Evolutionary conservation across 2,329 filamentous ascomycete species (phyloP), one percentile per base, ranked within the genome.

Genomic region (Verticillium dahliae): DNA sequence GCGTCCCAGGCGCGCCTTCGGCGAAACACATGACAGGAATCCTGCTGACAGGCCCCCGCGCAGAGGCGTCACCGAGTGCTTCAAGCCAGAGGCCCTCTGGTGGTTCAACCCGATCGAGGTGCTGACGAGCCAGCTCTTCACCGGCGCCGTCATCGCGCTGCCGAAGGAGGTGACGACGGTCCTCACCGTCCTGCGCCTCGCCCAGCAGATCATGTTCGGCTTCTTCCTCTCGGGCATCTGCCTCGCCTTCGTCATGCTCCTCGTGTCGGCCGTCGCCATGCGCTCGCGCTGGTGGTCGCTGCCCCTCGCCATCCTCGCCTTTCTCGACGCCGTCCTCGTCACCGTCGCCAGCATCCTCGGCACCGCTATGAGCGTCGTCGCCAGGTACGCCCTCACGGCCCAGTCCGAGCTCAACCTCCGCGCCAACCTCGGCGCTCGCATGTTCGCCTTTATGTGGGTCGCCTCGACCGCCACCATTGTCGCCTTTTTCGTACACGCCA

Each of bases 51-150:
- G 81, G 89, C 71, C 79, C 14, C 14, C 22, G 22, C 14, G 54
- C 63, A 81, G 87, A 68, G 90, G 90, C 41, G 86, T 95, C 65
- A 94, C 91, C 0, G 77, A 78, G 65, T 98, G 94, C 76, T 92
- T 90, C 7, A 75, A 77, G 6, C 89, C 92, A 0, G 69, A 85
- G 68, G 79, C 81, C 7, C 80, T 93, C 61, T 98, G 91, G 77
- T 96, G 91, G 89, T 97, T 97, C 78, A 92, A 97, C 73, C 93
- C 93, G 0, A 89, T 97, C 52, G 79, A 89, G 62, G 91, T 97
- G 67, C 78, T 98, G 57, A 80, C 92, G 65, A 85, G 85, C 67
- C 90, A 97, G 76, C 81, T 98, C 34, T 82, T 98, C 10, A 77
- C 90, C 11, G 92, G 92, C 54, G 92, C 92, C 27, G 90, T 87